Percentiles rank a stretch among this genome's conserved stretches.
phyloP scores from a whole-genome alignment of 2,329 filamentous ascomycete species.

The Plectosphaerella plurivora region DNA sequence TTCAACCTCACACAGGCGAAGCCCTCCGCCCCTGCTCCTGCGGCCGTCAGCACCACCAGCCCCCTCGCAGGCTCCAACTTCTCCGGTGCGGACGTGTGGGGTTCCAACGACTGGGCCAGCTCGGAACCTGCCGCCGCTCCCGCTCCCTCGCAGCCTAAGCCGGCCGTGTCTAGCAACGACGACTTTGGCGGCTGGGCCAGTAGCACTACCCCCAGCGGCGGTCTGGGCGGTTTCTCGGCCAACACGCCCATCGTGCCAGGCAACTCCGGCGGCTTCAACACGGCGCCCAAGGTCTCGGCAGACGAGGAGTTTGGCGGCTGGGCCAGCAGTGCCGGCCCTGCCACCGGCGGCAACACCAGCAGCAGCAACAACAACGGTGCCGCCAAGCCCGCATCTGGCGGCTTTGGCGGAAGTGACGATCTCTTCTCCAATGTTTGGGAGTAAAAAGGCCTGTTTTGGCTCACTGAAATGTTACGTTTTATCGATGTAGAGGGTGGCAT shows the following conservation, averaged over 20 bases:
- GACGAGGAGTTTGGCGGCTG: constrained; percentile 97
- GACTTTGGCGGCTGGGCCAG: constrained; percentile 58
- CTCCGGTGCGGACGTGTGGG: constrained; percentile 72
- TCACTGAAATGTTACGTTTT: not conserved
- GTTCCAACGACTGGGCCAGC: constrained; percentile 76
- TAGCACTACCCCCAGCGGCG: constrained; percentile 10
- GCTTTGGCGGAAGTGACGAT: constrained; percentile 71
- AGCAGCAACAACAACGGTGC: constrained; percentile 38
- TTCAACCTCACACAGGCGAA: constrained; percentile 70
- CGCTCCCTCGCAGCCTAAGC: constrained; percentile 40
- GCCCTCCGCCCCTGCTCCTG: constrained; percentile 30
- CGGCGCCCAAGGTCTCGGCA: constrained; percentile 66
- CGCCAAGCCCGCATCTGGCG: constrained; percentile 49
- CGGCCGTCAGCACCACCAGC: constrained; percentile 27
- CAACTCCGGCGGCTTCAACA: constrained; percentile 60
- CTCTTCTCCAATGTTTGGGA: constrained; percentile 96
- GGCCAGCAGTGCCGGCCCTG: constrained; percentile 64
- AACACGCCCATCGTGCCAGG: constrained; percentile 58
- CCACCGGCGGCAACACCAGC: constrained; percentile 24
- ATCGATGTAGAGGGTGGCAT: not conserved
- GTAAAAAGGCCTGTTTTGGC: constrained; percentile 31
- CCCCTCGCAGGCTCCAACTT: constrained; percentile 33
- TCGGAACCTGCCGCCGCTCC: constrained; percentile 53
- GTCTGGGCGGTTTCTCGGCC: constrained; percentile 18
- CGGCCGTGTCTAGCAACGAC: constrained; percentile 28